Evolutionary conservation across 2,329 filamentous ascomycete species (phyloP), one percentile per base, ranked within the genome.

Genomic region (Colletotrichum viniferum): DNA sequence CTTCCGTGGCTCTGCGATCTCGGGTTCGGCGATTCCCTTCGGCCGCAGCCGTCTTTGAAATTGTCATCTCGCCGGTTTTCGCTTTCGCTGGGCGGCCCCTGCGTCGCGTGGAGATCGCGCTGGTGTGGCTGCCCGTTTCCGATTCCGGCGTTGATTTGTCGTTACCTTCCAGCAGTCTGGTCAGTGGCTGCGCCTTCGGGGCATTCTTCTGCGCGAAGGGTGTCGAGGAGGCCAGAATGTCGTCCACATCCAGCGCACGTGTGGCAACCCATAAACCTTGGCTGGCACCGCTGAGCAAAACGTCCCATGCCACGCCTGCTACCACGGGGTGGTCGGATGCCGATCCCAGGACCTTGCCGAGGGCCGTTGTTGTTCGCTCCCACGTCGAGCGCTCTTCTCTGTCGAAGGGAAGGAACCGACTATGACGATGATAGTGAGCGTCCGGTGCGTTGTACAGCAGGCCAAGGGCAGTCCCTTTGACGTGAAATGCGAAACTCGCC

Each of bases 241-340:
- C 84, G n/a, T 83, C 82, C 0, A 88, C 85, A 77, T 90, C 87
- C 4, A 89, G 83, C 26, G 87, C 86, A 36, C 90, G 85, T 2
- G 89, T 85, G 55, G 89, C 89, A n/a, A 89, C 87, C 91, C 91
- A 93, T 3, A 89, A 72, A 2, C 90, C 87, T n/a, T 92, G 81
- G 71, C 87, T 89, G 16, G 90, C 74, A 2, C 85, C 84, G 26
- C 88, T 90, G 43, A 92, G 84, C 16, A 93, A 80, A 2, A 91
- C 91, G 81, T 94, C 92, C 82, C 88, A 88, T 7, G 88, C 90
- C 1, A 89, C 88, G 21, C 87, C 88, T 24, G 88, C 88, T 34
- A 93, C 88, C 26, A 88, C 88, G 1, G 91, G 91, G 79, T 93
- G 90, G 68, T 89, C 89, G 74, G 85, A 86, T 66, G 90, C 85